Base-by-base conservation (phyloP, 768 basidiomycete genomes). In the Cyathus striatus region DNA sequence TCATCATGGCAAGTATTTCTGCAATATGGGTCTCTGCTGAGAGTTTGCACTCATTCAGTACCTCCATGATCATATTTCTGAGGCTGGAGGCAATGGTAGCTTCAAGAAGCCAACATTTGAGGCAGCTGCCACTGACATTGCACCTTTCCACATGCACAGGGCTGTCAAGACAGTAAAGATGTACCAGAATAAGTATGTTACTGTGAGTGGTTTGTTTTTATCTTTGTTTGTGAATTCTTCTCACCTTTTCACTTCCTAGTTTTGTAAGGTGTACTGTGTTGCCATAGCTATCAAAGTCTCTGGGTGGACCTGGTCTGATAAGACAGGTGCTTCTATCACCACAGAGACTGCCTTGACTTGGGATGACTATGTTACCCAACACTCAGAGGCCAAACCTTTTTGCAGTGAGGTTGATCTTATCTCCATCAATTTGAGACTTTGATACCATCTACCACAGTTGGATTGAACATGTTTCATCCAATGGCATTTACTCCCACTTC, bases 361-460 rank as follows among this genome's bases (percentile, higher is more conserved):
- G 57, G 47, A 53, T 14, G 49, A 46, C 23, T 60, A 52, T 47
- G 47, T 56, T 0, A 41, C 32, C 17, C 46, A 40, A 10, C 55
- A 58, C 39, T 55, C 55, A 5, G 43, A 30, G 6, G 59, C 55
- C 4, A 53, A 48, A 13, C 53, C 55, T 6, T 58, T 60, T 41
- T 14, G 46, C 0, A 58, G 57, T 47, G 44, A 50, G 59, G 57
- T 1, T 60, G 53, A 55, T 10, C 16, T 16, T 30, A 30, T 16
- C 16, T 20, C 1, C 44, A 55, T 23, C 34, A 53, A 6, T 5
- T 2, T 3, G 40, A 44, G 22, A n/a, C 54, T 6, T n/a, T 56
- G 3, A 47, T 52, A 44, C 52, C 53, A 0, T 25, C 40, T n/a
- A 18, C 24, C 23, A 38, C 46, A 33, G 10, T 38, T 26, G 18